Base-by-base conservation (phyloP, 73 alveolate species). In the Paramecium primaurelia region DNA sequence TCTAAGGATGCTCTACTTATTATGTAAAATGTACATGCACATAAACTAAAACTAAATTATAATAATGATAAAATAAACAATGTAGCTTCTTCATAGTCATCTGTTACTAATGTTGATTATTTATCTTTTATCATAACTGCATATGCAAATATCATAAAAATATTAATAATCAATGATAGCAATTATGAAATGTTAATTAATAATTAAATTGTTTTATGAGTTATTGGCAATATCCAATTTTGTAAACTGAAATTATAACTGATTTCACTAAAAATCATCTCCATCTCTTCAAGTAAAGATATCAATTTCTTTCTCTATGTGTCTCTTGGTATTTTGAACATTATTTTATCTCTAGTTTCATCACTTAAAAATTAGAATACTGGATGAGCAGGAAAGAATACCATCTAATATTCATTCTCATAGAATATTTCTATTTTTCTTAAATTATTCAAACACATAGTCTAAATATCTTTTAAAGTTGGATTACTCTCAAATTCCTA, bases 331-430 rank as follows among this genome's bases (percentile, higher is more conserved):
- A 47, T 80, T 47, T 44, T 28, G 26, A 80, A 80, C 91, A 80
- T 80, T 44, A 80, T 45, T 80, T 45, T 44, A 47, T 80, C 91
- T 25, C 91, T 80, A 11, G 91, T 80, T 40, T 47, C 91, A 80
- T 80, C 75, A 80, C 91, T 80, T 7, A 80, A 47, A 36, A 45
- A 80, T 25, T 80, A 12, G 18, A 80, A 80, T 26, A 80, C 91
- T 80, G 91, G 91, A 80, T 80, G 91, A 49, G 75, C 44, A 14
- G 91, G 91, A 32, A 80, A 80, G 75, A 80, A 80, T 16, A 80
- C 91, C 91, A 80, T 80, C 20, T 80, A 20, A 28, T 25, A 49
- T 73, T 80, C 47, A 45, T 80, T 44, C 30, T 80, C 91, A 80
- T 80, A 80, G 26, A 45, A 80, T 4, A 80, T 80, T 44, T 80